Percentiles rank a stretch among this genome's conserved stretches.
These are phyloP conservation scores for Furcasterigmium furcatum DNA, from an alignment of 2,329 filamentous ascomycete species.

Conservation along the genomic window DNA sequence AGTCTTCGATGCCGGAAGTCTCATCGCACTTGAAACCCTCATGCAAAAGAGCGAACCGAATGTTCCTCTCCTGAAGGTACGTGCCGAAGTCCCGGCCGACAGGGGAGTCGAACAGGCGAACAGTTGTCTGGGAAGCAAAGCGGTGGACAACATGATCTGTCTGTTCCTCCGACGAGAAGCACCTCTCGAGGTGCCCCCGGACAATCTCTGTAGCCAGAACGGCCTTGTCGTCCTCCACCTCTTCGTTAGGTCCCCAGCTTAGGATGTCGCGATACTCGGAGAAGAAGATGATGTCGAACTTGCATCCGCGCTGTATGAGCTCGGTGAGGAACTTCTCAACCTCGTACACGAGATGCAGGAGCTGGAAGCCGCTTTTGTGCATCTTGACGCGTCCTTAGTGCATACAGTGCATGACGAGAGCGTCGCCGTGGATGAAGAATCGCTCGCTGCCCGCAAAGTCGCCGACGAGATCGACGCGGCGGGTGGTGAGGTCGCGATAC, in stretches of 20 bases:
- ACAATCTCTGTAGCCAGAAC: conserved; percentile 60
- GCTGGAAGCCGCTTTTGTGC: conserved; percentile 55
- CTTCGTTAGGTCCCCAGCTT: conserved; percentile 36
- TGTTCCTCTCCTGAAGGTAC: conserved; percentile 50
- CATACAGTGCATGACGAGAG: conserved; percentile 63
- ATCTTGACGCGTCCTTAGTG: conserved; percentile 61
- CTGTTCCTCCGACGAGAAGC: conserved; percentile 3
- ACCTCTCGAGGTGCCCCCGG: conserved; percentile 56
- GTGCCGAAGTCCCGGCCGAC: conserved; percentile 45
- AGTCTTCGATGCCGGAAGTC: not conserved
- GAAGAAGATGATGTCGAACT: conserved; percentile 72
- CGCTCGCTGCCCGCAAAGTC: conserved; percentile 73
- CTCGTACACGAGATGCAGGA: conserved; percentile 67
- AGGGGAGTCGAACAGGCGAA: conserved; percentile 43
- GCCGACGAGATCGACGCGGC: conserved; percentile 63
- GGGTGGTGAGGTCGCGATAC: too few species aligned
- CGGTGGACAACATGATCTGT: too few species aligned
- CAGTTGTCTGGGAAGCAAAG: conserved; percentile 7
- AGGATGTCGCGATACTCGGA: conserved; percentile 51
- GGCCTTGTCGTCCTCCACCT: conserved; percentile 42
- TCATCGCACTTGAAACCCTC: conserved; percentile 43
- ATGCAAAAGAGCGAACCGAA: conserved; percentile 68
- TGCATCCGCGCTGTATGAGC: conserved; percentile 61
- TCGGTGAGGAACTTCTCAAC: conserved; percentile 64
- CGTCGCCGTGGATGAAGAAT: conserved; percentile 72